Conservation (phyloP, 2,329 filamentous ascomycete genomes). For the Fusarium drepaniforme region DNA sequence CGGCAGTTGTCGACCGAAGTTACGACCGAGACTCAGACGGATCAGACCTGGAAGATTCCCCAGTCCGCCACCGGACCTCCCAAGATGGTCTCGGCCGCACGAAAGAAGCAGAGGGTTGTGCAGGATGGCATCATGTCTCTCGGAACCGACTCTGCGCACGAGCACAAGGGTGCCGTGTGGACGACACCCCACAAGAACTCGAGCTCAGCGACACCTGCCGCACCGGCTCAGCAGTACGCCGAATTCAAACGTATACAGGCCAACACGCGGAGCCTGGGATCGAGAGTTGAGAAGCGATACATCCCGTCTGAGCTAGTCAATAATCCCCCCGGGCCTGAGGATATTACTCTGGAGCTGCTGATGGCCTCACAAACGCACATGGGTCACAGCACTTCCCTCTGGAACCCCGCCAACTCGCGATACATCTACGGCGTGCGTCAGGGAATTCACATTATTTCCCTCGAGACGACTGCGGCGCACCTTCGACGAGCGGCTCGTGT, state of each 20-base stretch:
- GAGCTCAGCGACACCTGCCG: conserved; percentile 51
- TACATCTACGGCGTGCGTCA: conserved; percentile 94
- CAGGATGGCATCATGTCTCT: conserved; percentile 51
- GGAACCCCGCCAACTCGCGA: conserved; percentile 93
- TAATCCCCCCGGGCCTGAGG: conserved; percentile 80
- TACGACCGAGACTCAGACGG: conserved; percentile 22
- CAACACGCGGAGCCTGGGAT: conserved; percentile 62
- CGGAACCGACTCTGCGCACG: conserved; percentile 49
- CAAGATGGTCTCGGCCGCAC: conserved; percentile 41
- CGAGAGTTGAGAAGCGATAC: conserved; percentile 67
- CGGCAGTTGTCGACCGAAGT: conserved; percentile 50
- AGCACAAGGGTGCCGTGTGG: conserved; percentile 51
- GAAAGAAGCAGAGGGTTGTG: conserved; percentile 51
- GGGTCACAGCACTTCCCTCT: conserved; percentile 89
- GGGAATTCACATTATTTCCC: conserved; percentile 91
- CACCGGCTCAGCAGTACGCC: conserved; percentile 55
- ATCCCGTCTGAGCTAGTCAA: conserved; percentile 73
- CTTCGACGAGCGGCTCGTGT: conserved; percentile 94
- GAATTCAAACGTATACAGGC: conserved; percentile 54
- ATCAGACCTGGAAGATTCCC: conserved; percentile 38
- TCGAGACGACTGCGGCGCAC: conserved; percentile 90
- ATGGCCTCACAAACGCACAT: conserved; percentile 90
- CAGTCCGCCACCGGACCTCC: conserved; percentile 35
- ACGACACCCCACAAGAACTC: conserved; percentile 48
- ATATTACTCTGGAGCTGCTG: conserved; percentile 91